Evolutionary conservation across 306 rosid genomes (phyloP).

Genomic region (Dalbergia cochinchinensis): DNA sequence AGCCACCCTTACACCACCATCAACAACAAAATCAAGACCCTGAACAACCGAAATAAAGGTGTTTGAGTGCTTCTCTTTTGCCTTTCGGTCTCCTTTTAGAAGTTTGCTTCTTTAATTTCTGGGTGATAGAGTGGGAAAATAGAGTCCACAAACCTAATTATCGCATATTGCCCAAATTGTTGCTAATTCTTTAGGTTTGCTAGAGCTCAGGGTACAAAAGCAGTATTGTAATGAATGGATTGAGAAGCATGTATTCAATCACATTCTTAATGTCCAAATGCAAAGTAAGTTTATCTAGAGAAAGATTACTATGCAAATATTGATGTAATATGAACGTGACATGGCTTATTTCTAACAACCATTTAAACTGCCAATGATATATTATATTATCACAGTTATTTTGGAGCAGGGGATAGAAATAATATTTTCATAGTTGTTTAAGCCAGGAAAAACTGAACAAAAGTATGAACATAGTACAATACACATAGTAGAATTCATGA

Average conservation of each 20-base stretch:
- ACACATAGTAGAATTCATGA: conserved; percentile 30
- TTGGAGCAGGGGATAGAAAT: background rate
- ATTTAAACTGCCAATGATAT: conserved; percentile 15
- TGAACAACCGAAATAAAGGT: conserved; percentile 46
- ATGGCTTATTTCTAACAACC: conserved; percentile 28
- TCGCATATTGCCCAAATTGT: background rate
- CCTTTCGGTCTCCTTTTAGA: background rate
- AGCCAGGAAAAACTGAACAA: background rate
- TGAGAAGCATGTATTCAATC: conserved; percentile 15
- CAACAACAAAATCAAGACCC: conserved; percentile 98
- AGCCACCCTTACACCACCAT: conserved; percentile 90
- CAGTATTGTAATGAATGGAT: background rate
- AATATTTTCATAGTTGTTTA: conserved; percentile 2
- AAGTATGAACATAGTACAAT: background rate
- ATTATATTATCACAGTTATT: background rate
- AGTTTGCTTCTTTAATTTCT: background rate
- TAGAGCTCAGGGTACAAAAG: conserved; percentile 10
- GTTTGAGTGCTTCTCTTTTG: background rate
- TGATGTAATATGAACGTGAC: conserved; percentile 12
- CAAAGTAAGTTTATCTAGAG: conserved; percentile 11
- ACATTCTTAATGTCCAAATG: conserved; percentile 30
- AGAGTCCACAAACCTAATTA: background rate
- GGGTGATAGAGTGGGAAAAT: background rate
- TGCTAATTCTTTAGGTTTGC: background rate
- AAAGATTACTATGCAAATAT: conserved; percentile 10